These are phyloP conservation scores for Rhizophora apiculata DNA, from an alignment of 345 rosid species.

Conservation along the genomic window DNA sequence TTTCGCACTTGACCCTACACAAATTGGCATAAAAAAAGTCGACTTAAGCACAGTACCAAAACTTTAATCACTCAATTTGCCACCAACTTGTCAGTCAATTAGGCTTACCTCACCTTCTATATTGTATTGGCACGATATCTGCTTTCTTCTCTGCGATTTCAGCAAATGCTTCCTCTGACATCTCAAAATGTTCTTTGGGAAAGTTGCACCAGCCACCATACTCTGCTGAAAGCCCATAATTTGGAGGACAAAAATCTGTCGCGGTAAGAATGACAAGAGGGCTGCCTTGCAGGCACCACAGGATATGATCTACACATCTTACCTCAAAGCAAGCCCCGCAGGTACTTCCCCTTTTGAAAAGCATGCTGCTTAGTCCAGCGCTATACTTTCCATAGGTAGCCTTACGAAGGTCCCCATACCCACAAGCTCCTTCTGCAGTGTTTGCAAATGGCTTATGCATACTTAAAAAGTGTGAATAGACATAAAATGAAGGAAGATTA, in stretches of 20 bases:
- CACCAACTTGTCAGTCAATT: background rate
- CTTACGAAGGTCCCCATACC: conserved; percentile 76
- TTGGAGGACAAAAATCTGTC: conserved; percentile 94
- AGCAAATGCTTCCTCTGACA: conserved; percentile 83
- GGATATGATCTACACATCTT: conserved; percentile 82
- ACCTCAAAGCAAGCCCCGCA: conserved; percentile 90
- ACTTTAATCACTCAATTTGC: background rate
- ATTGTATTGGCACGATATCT: conserved; percentile 76
- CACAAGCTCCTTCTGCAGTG: conserved; percentile 85
- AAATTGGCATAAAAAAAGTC: conserved; percentile 6
- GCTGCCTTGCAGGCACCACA: conserved; percentile 82
- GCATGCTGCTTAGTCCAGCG: conserved; percentile 74
- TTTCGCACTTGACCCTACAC: conserved; percentile 60
- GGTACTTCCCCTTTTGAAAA: conserved; percentile 76
- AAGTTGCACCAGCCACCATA: conserved; percentile 96
- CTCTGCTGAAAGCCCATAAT: conserved; percentile 71
- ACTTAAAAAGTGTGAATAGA: background rate
- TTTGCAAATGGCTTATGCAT: background rate
- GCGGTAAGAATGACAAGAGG: conserved; percentile 79
- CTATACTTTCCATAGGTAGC: conserved; percentile 65
- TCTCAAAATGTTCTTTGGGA: conserved; percentile 84
- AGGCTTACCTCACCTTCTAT: conserved; percentile 41
- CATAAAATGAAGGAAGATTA: conserved; percentile 1
- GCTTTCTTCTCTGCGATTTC: conserved; percentile 69
- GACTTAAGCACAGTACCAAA: too few species aligned